Base-by-base conservation (phyloP, 495 filamentous ascomycete genomes). In the Rostrohypoxylon terebratum region DNA sequence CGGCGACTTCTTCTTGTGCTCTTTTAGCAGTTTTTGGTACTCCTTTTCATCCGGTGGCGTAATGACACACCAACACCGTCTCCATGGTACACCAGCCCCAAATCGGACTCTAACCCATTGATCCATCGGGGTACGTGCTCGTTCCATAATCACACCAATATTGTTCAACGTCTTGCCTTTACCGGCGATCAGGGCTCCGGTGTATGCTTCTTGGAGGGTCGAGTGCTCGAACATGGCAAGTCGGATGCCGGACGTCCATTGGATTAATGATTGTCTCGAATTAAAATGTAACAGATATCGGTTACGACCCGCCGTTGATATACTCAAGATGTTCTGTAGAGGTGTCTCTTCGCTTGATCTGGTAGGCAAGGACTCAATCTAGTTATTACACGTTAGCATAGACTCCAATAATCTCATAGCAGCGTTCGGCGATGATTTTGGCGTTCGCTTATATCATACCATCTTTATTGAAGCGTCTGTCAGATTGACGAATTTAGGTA, bases 21-120 rank as follows among this genome's bases (percentile, higher is more conserved):
- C 85, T 74, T 97, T 98, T 68, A 93, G 90, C 21, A 90, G 86
- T 75, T 94, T 97, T 67, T 92, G 89, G 44, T 90, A 87, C 60
- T 96, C 92, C 81, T 98, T 99, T 79, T 97, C 94, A 72, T 94
- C 91, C 3, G 96, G 96, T 20, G 95, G 96, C 9, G 88, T 87
- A 63, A 98, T 91, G 68, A 98, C 95, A 79, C 94, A 97, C 93
- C 93, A 99, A 78, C 94, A 98, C 13, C 95, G 90, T 74, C 92
- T 89, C 96, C 96, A 99, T 1, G 96, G 95, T 9, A 95, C 97
- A 16, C 96, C 96, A 13, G 96, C 95, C 16, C 96, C 96, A 74
- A 99, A 99, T 70, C 96, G 86, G 16, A 99, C 96, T 55, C 96
- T 88, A 2, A 92, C 93, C 96, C 96, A 99, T 81, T 98, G 94